Evolutionary conservation across 2,329 filamentous ascomycete genomes (phyloP).

Genomic region (Metarhizium sp.): DNA sequence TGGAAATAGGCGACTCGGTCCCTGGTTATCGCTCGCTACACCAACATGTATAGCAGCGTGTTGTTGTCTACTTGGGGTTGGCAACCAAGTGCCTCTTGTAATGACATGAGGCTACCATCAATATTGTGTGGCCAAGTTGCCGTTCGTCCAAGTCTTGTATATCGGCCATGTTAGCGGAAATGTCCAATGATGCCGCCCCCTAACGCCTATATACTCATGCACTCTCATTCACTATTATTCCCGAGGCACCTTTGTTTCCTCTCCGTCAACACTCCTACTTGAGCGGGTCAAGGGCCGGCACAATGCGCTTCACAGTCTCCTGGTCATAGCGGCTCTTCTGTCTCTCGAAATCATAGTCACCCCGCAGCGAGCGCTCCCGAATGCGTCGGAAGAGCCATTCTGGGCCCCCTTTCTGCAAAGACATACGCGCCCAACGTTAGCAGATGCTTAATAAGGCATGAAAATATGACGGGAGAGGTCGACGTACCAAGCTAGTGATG

Average conservation of each 20-base stretch:
- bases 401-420: constrained; percentile 10
- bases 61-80: no score
- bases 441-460: neutral
- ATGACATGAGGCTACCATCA: no score
- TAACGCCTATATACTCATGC: neutral
- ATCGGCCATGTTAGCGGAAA: no score
- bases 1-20: no score
- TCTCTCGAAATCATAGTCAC: constrained; percentile 5
- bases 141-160: no score
- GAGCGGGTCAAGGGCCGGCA: neutral
- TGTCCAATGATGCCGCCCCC: neutral
- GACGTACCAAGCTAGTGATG: constrained; percentile 17
- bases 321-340: constrained; percentile 4
- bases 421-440: neutral
- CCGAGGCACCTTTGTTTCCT: neutral
- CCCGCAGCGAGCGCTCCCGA: constrained; percentile 6
- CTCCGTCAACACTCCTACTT: neutral
- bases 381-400: constrained; percentile 11
- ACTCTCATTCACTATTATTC: neutral
- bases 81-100: no score
- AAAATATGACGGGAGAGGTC: neutral
- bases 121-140: no score
- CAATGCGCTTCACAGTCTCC: neutral
- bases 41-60: no score
- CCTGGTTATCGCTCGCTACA: no score